Conservation (phyloP, 108 stramenopile genomes). For the Nitzschia sp. region DNA sequence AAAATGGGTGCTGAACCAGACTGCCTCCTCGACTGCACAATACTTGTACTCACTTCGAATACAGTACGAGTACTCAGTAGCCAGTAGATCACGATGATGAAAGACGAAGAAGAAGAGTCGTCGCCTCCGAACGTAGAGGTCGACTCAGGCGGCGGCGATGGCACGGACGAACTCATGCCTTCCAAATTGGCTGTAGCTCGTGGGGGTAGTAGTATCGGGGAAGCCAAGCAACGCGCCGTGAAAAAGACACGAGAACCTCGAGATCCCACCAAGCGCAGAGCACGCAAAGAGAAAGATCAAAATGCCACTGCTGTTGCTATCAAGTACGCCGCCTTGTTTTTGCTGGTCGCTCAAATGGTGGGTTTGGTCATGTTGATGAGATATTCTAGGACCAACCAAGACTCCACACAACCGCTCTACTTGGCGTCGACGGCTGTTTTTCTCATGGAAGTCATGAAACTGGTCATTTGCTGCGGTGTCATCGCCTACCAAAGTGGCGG, state of each 20-base stretch:
- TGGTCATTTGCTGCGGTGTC: conserved; percentile 61
- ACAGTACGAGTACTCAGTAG: too few species aligned
- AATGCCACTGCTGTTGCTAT: conserved; percentile 31
- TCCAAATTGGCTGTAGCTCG: conserved; percentile 1
- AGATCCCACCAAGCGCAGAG: conserved; percentile 14
- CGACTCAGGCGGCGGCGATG: neutral
- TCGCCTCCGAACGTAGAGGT: neutral
- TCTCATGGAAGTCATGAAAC: conserved; percentile 84
- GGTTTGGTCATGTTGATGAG: conserved; percentile 85
- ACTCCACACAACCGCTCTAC: conserved; percentile 62
- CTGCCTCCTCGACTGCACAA: too few species aligned
- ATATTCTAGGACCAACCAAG: conserved; percentile 64
- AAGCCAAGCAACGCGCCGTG: conserved; percentile 31
- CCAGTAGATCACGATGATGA: conserved; percentile 25
- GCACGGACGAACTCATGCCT: conserved; percentile 30
- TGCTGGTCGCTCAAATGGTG: conserved; percentile 88
- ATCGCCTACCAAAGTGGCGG: conserved; percentile 58
- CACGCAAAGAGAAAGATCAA: conserved; percentile 10
- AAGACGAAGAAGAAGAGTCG: conserved; percentile 25
- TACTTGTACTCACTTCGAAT: neutral
- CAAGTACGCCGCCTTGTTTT: conserved; percentile 79
- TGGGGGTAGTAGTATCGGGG: neutral
- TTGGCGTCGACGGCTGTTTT: conserved; percentile 86
- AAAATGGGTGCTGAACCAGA: too few species aligned
- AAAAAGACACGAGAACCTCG: conserved; percentile 8